phyloP scores from a whole-genome alignment of 169 alveolate genomes.

The Miamiensis avidus region DNA sequence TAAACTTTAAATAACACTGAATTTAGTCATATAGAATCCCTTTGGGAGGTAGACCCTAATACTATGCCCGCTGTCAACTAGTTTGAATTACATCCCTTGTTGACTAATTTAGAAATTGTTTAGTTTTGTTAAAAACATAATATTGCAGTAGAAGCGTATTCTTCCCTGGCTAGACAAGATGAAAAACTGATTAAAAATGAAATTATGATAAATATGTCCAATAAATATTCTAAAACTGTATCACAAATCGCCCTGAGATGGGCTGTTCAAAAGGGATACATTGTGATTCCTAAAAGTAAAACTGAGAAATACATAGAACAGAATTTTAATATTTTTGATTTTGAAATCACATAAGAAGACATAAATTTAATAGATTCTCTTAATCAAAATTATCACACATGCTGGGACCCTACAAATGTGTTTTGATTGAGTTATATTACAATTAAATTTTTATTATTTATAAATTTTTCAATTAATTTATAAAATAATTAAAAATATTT shows the following conservation, averaged over 20 bases:
- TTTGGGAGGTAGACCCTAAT: conserved; percentile 31
- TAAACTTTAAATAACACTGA: background rate
- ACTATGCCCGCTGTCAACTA: conserved; percentile 55
- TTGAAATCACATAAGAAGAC: conserved; percentile 52
- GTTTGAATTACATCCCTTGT: conserved; percentile 65
- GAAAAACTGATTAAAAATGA: conserved; percentile 35
- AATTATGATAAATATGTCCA: conserved; percentile 29
- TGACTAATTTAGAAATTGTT: conserved; percentile 39
- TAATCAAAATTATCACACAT: conserved; percentile 34
- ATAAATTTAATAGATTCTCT: conserved; percentile 42
- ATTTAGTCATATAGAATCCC: conserved; percentile 42
- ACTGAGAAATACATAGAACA: conserved; percentile 52
- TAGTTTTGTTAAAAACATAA: conserved; percentile 43
- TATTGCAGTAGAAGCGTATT: conserved; percentile 55
- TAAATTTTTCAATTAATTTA: too few relatives aligned
- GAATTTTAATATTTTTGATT: conserved; percentile 57
- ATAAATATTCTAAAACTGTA: conserved; percentile 47
- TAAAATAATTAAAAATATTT: too few relatives aligned
- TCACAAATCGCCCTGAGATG: conserved; percentile 59
- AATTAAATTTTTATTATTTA: too few relatives aligned
- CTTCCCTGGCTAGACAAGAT: conserved; percentile 59
- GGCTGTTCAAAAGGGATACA: conserved; percentile 48
- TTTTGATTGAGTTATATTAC: too few relatives aligned
- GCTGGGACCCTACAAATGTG: conserved; percentile 45
- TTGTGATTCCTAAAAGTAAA: conserved; percentile 59